phyloP scores from a whole-genome alignment of 2,329 filamentous ascomycete species.

The Calonectria crousiana region DNA sequence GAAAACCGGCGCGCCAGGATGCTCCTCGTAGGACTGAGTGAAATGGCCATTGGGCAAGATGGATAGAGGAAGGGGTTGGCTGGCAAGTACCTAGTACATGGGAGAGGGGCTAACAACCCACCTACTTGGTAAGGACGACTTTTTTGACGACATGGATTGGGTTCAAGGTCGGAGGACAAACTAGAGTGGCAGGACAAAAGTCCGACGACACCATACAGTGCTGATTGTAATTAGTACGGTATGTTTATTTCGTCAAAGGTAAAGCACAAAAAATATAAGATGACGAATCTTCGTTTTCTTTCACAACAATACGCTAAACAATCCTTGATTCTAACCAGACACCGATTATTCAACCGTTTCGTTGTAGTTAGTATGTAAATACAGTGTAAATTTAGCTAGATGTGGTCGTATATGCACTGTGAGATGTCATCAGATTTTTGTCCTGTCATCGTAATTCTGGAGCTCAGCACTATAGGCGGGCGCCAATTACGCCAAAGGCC shows the following conservation, averaged over 20 bases:
- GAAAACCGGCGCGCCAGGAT: neutral
- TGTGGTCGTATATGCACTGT: neutral
- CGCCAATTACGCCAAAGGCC: neutral
- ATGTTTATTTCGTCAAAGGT: neutral
- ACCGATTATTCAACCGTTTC: neutral
- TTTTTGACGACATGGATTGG: neutral
- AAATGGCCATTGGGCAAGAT: neutral
- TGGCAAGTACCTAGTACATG: constrained; percentile 20
- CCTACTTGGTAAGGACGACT: neutral
- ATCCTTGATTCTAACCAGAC: neutral
- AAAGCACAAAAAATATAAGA: neutral
- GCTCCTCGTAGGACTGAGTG: neutral
- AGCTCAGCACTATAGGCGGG: neutral
- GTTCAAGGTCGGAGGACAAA: neutral
- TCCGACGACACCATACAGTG: neutral
- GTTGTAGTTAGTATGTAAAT: neutral
- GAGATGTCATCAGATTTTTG: neutral
- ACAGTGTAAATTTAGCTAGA: neutral
- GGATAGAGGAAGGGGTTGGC: neutral
- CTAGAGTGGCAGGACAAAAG: neutral
- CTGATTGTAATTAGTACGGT: neutral
- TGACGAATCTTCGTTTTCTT: neutral
- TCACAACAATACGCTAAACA: neutral
- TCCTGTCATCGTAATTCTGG: neutral
- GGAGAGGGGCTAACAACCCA: neutral